Evolutionary conservation across 2,329 filamentous ascomycete genomes (phyloP), one percentile per base, ranked within the genome.

Genomic region (Huntiella bhutanensis): DNA sequence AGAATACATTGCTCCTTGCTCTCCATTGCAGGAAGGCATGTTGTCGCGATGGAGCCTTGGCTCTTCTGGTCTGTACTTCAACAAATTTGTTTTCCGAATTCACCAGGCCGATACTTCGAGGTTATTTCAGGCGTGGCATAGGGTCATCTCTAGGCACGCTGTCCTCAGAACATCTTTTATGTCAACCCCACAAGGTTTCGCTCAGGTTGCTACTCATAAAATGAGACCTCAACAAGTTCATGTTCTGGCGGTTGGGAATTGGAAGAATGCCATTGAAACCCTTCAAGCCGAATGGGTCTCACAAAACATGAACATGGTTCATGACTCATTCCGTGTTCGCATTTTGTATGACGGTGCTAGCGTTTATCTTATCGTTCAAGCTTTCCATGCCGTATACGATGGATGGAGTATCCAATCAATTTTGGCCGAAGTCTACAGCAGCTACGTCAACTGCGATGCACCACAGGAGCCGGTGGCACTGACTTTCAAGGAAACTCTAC

Each of bases 321-420:
- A 55, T 2, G 60, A 58, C 5, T 78, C 78, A 0, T 57, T 80
- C 4, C 65, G 75, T 45, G 51, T 76, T 2, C 55, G 70, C 1
- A 46, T 69, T 0, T 50, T 73, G 15, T 2, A 48, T 53, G 1
- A 41, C 4, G 45, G 48, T 0, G 52, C 52, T 1, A 53, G 53
- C 1, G 54, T 54, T 5, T 51, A 67, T 0, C 60, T 93, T 32
- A 60, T 68, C 2, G 55, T 93, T 2, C 71, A 80, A 40, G 77
- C 92, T 1, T 93, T 94, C 60, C 87, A 95, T 57, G 85, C 73
- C 0, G 59, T 94, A 0, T 95, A 95, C 54, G 87, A 95, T 59
- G 87, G 85, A 1, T 80, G 73, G 52, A 88, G 85, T 51, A 70
- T 93, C 35, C 68, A 71, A 1, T 58, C 84, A 17, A 67, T 93